A percentile compares a stretch with the other conserved stretches of the same genome.
These are phyloP conservation scores for Chamaecrista fasciculata DNA, from an alignment of 306 rosid genomes.

Conservation along the genomic window DNA sequence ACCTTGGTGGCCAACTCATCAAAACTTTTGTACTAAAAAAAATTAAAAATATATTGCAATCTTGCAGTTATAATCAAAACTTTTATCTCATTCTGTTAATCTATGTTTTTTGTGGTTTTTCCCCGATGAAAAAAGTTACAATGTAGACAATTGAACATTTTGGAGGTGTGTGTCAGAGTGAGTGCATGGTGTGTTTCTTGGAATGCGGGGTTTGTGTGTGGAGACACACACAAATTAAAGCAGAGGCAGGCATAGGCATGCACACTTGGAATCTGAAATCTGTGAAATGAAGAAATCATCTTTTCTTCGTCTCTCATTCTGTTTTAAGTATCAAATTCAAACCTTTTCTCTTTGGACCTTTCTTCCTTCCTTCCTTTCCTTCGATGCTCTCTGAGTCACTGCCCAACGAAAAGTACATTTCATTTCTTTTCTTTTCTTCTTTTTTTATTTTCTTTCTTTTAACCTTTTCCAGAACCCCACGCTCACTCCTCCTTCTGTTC, in stretches of 20 bases:
- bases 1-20: too few relatives aligned
- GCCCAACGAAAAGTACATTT: slow-evolving; percentile 33
- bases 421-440: too few relatives aligned
- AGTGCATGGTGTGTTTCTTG: slow-evolving; percentile 38
- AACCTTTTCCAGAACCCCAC: slow-evolving; percentile 33
- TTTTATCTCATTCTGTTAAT: too few relatives aligned
- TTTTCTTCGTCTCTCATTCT: slow-evolving; percentile 31
- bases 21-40: too few relatives aligned
- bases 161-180: background rate
- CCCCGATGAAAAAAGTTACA: background rate
- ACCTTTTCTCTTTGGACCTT: slow-evolving; percentile 42
- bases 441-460: too few relatives aligned
- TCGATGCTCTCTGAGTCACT: slow-evolving; percentile 31
- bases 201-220: slow-evolving; percentile 40
- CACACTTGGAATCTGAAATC: slow-evolving; percentile 49
- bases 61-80: too few relatives aligned
- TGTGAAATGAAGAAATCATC: too few relatives aligned
- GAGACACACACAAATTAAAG: too few relatives aligned
- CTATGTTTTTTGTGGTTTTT: too few relatives aligned
- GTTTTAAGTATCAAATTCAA: slow-evolving; percentile 28
- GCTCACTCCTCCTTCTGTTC: slow-evolving; percentile 34
- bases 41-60: too few relatives aligned
- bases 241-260: slow-evolving; percentile 47
- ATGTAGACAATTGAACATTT: background rate
- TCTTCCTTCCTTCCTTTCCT: slow-evolving; percentile 37